Evolutionary conservation across 441 rosid genomes (phyloP), one percentile per base, ranked within the genome.

Genomic region (Melastoma candidum): DNA sequence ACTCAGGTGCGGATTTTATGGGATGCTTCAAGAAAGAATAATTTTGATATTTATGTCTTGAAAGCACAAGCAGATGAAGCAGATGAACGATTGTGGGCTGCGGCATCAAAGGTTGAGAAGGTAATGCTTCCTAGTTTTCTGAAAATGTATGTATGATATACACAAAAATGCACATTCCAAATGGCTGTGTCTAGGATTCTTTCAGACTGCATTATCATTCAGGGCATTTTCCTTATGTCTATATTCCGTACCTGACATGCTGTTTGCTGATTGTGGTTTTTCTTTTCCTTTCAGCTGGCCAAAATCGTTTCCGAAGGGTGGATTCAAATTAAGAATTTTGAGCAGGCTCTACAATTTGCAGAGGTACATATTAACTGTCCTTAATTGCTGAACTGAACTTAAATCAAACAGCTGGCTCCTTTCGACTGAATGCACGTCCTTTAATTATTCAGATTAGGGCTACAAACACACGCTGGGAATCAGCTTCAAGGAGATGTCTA

Each of bases 301-400:
- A 88, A 74, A 62, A 57, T 77, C 58, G 80, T 90, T 56, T 70
- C 85, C 4, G 95, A 87, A 57, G 87, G 58, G 59, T 90, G 96
- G 96, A 81, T 85, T 72, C 96, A 82, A 66, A 68, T 90, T 66
- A 96, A 83, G 67, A 90, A 80, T 66, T 77, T 87, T 64, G 88
- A 83, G 79, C 96, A 83, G 79, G 96, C 93, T 53, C 75, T 76
- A 58, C 75, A 59, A 2, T 60, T 74, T 53, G 50, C 68, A 48
- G 39, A 77, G 57, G 77, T 74, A 68, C 51, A 26, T 3, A 2
- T 14, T 27, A 13, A 11, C 8, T 2, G 29, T 12, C 1, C 3
- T 46, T 32, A 29, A 43, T 29, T 24, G 32, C 45, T 8, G 22
- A 44, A 36, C 22, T 29, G 7, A 29, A 3, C 36, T 3, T 29